These are phyloP conservation scores for Macrophomina tecta DNA, from an alignment of 2,329 filamentous ascomycete genomes.

Conservation along the genomic window DNA sequence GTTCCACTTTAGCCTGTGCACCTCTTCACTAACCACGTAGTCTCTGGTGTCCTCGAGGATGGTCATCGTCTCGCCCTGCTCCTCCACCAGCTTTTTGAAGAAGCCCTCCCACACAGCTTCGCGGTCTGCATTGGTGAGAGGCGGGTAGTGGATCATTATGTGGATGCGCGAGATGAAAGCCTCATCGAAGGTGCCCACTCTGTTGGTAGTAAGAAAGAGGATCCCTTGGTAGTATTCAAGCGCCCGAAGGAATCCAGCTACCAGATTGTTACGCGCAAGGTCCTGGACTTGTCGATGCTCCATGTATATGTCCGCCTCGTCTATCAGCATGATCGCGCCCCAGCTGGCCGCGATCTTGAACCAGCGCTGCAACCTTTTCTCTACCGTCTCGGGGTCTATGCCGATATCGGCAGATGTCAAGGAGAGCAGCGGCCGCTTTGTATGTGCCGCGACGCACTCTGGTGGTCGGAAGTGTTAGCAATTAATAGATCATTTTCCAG, in stretches of 20 bases:
- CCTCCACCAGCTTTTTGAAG: slow-evolving; percentile 33
- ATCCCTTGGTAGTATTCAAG: slow-evolving; percentile 33
- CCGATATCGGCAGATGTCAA: slow-evolving; percentile 40
- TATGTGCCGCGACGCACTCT: slow-evolving; percentile 46
- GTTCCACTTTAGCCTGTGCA: slow-evolving; percentile 37
- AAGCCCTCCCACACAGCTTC: slow-evolving; percentile 37
- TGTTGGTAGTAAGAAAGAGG: slow-evolving; percentile 39
- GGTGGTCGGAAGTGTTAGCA: no score
- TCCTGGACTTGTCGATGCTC: slow-evolving; percentile 40
- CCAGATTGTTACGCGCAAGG: slow-evolving; percentile 40
- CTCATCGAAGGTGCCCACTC: slow-evolving; percentile 34
- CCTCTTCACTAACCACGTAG: slow-evolving; percentile 20
- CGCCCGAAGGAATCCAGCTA: slow-evolving; percentile 40
- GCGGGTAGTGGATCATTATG: slow-evolving; percentile 31
- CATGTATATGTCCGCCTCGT: slow-evolving; percentile 47
- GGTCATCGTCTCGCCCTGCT: slow-evolving; percentile 27
- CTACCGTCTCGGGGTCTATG: slow-evolving; percentile 25
- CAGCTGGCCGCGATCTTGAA: slow-evolving; percentile 35
- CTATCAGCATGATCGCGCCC: slow-evolving; percentile 39
- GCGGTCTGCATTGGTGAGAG: slow-evolving; percentile 31
- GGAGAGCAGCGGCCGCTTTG: slow-evolving; percentile 39
- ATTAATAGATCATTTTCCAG: no score
- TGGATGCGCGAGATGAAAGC: slow-evolving; percentile 35
- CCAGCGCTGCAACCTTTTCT: slow-evolving; percentile 26
- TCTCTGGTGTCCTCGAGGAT: slow-evolving; percentile 5